Evolutionary conservation across 2,329 filamentous ascomycete genomes (phyloP), one percentile per base, ranked within the genome.

Genomic region (Thermomyces lanuginosus): DNA sequence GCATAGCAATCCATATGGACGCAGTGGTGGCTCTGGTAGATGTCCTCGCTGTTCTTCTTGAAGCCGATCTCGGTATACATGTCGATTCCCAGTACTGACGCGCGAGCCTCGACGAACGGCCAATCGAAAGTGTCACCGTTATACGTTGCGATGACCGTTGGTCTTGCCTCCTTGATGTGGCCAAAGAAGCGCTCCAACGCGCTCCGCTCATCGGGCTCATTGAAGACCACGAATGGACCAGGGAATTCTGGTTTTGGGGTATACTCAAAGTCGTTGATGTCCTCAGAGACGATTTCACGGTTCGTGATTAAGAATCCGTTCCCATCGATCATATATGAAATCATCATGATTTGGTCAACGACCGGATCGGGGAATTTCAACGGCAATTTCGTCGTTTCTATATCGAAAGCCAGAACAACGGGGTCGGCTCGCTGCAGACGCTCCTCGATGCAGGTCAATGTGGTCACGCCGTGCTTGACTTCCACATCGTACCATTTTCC

Each of bases 101-200:
- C 82, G 57, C 89, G 68, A 22, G 89, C 73, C 59, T 98, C 89
- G 13, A 98, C 83, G 47, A 91, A 98, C 0, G 89, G 86, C 89
- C 89, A 98, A 75, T 98, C 89, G 73, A 98, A 98, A 52, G 98
- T 98, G 61, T 98, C 89, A 60, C 89, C 89, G 81, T 98, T 98
- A 66, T 98, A 98, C n/a, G 89, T 98, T 18, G 91, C 86, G 50
- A 98, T 98, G 30, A 98, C 86, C 0, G 84, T 95, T 1, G 89
- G 89, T 33, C 78, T 72, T 1, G 83, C 82, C 50, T 92, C 82
- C 45, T 98, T 95, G 53, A 98, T 78, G 51, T 93, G 89, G 21
- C 80, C 64, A 45, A 98, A 95, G 56, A 98, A 98, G 9, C 89
- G 67, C 46, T 95, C 86, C 12, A 98, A 63, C 2, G 92, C 49